These are phyloP conservation scores for Russula ochroleuca DNA, from an alignment of 768 basidiomycete species.

Conservation along the genomic window DNA sequence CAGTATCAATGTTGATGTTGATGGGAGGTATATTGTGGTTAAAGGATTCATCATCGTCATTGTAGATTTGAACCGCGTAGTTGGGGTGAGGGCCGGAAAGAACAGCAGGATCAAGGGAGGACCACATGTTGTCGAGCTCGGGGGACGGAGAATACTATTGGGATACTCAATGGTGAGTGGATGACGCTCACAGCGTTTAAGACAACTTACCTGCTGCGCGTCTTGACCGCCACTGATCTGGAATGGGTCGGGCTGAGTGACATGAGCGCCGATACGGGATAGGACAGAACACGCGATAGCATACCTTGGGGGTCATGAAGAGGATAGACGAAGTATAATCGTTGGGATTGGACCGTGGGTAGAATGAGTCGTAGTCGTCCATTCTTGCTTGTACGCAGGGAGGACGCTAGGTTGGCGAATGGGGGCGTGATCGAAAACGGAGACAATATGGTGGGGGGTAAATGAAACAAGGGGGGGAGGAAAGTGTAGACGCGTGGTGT, in stretches of 20 bases:
- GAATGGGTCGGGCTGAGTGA: slow-evolving; percentile 13
- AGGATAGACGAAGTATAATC: slow-evolving; percentile 5
- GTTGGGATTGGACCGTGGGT: neutral
- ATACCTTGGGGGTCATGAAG: slow-evolving; percentile 10
- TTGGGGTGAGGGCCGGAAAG: neutral
- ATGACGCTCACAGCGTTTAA: neutral
- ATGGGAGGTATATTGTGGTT: slow-evolving; percentile 10
- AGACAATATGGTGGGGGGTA: slow-evolving; percentile 3
- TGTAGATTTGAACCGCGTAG: neutral
- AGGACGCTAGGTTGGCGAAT: slow-evolving; percentile 1
- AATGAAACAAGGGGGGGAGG: neutral
- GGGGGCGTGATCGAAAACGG: slow-evolving; percentile 1
- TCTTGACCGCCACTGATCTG: slow-evolving; percentile 14
- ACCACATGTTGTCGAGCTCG: slow-evolving; percentile 2
- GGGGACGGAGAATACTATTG: slow-evolving; percentile 6
- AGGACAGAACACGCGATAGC: neutral
- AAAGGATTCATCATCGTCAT: neutral
- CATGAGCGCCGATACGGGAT: slow-evolving; percentile 10
- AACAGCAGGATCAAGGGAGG: neutral
- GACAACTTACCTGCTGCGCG: slow-evolving; percentile 15
- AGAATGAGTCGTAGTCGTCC: slow-evolving; percentile 1
- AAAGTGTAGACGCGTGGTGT: neutral
- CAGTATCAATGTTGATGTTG: slow-evolving; percentile 10
- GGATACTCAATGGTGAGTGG: neutral
- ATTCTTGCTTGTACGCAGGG: slow-evolving; percentile 2